phyloP scores from a whole-genome alignment of 2,329 filamentous ascomycete species.

The Clarireedia sp. region DNA sequence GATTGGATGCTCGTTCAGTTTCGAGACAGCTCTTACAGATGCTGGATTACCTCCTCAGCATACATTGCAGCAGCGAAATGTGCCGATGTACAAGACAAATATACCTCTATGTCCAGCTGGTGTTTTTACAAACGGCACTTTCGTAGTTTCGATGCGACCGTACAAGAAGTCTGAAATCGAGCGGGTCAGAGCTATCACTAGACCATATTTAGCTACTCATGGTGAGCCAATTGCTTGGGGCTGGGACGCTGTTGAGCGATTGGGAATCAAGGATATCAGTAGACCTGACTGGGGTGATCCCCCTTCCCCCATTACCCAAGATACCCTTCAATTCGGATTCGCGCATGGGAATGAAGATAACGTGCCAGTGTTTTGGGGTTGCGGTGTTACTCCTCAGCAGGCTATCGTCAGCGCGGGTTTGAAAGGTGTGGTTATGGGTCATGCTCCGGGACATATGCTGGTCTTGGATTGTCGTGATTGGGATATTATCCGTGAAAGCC shows the following conservation, averaged over 20 bases:
- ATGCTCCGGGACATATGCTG: constrained; percentile 56
- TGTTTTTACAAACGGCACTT: constrained; percentile 45
- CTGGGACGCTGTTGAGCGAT: constrained; percentile 43
- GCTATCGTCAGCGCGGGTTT: constrained; percentile 49
- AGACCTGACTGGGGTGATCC: constrained; percentile 50
- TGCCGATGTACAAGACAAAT: constrained; percentile 54
- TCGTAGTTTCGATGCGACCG: constrained; percentile 57
- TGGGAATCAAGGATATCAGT: constrained; percentile 49
- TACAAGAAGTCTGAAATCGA: constrained; percentile 44
- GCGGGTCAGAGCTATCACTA: constrained; percentile 45
- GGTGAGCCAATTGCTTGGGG: constrained; percentile 60
- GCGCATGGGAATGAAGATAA: constrained; percentile 28
- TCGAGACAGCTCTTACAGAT: constrained; percentile 47
- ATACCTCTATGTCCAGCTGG: constrained; percentile 50
- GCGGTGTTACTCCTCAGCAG: constrained; percentile 59
- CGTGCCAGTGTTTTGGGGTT: constrained; percentile 55
- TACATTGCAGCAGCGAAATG: constrained; percentile 36
- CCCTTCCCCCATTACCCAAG: constrained; percentile 32
- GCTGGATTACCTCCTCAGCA: constrained; percentile 47
- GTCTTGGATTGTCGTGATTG: constrained; percentile 39
- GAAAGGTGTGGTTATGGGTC: constrained; percentile 50
- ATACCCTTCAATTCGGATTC: constrained; percentile 20
- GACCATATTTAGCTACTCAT: constrained; percentile 48
- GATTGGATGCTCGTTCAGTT: constrained; percentile 57
- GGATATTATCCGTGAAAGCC: constrained; percentile 13